phyloP scores from a whole-genome alignment of 495 filamentous ascomycete genomes.

The Penicillium goetzii region DNA sequence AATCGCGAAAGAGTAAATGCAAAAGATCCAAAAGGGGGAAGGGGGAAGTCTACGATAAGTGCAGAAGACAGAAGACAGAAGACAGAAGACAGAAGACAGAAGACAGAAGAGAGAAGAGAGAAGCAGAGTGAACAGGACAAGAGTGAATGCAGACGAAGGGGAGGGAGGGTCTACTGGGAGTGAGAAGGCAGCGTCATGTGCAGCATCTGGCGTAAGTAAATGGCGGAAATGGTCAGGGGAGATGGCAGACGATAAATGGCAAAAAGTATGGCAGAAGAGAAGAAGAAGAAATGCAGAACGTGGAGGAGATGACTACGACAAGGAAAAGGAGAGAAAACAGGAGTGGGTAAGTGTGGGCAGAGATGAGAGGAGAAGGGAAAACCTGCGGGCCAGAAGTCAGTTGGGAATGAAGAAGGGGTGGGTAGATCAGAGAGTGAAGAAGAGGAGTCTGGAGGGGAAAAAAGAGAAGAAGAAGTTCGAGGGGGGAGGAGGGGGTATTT shows the following conservation, averaged over 20 bases:
- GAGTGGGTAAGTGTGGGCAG: background rate
- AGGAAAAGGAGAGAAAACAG: background rate
- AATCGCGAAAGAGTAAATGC: conserved; percentile 10
- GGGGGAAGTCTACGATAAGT: background rate
- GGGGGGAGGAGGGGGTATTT: background rate
- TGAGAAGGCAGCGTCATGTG: background rate
- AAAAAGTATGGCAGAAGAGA: background rate
- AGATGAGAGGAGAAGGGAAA: background rate
- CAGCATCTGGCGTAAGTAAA: background rate
- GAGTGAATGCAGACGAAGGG: background rate
- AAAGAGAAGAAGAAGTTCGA: background rate
- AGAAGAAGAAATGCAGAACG: background rate
- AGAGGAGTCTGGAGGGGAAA: background rate
- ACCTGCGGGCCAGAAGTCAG: background rate
- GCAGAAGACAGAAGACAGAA: background rate
- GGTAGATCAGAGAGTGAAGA: no score
- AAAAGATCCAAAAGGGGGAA: background rate
- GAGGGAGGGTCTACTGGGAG: background rate
- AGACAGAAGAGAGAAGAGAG: no score
- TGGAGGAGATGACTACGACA: background rate
- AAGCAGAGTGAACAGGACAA: background rate
- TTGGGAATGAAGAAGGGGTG: conserved; percentile 4
- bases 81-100: background rate
- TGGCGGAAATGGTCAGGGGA: background rate
- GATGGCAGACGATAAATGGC: background rate